Base-by-base conservation (phyloP, 2,329 filamentous ascomycete species). In the Colletotrichum shisoi region DNA sequence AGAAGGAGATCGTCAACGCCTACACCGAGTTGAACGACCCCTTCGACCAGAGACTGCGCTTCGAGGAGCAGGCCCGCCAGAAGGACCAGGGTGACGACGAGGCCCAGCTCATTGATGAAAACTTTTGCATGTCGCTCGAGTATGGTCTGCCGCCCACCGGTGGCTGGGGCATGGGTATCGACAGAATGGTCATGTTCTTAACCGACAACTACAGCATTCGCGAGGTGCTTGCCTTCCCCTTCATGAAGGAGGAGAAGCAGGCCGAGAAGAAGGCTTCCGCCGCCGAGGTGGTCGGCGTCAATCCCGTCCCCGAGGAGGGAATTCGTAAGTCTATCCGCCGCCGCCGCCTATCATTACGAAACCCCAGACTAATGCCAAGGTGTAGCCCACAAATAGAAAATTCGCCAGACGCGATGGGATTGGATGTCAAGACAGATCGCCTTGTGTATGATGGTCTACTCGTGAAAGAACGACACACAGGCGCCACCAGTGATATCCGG, bases 1-100 rank as follows among this genome's bases (percentile, higher is more conserved):
- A 93, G 85, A 96, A 95, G 65, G 94, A 98, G 78, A 97, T 98
- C 72, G 91, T 90, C 75, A 98, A 99, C 76, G 94, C 94, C 34
- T 96, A 97, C 82, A 98, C 94, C 45, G 95, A 99, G 87, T 89
- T 99, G 86, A 96, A 96, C 61, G 68, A 97, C 75, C 93, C 94
- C 63, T 94, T 96, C 74, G 94, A 97, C 79, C 95, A 99, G 83
- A 88, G 95, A 69, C 82, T 94, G 70, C 89, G 93, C 37, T 94
- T 94, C 78, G 69, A 70, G 49, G 69, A 70, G 87, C 95, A 99
- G 82, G 94, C 94, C 4, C 86, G 88, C 74, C 94, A 98, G 84
- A 98, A 98, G 87, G 93, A 89, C 7, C 92, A 96, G 81, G 95
- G 96, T 76, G 96, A 99, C 72, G 93, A 98, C 73, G 96, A 99